Evolutionary conservation across 306 rosid genomes (phyloP), one percentile per base, ranked within the genome.

Genomic region (Macrotyloma uniflorum): DNA sequence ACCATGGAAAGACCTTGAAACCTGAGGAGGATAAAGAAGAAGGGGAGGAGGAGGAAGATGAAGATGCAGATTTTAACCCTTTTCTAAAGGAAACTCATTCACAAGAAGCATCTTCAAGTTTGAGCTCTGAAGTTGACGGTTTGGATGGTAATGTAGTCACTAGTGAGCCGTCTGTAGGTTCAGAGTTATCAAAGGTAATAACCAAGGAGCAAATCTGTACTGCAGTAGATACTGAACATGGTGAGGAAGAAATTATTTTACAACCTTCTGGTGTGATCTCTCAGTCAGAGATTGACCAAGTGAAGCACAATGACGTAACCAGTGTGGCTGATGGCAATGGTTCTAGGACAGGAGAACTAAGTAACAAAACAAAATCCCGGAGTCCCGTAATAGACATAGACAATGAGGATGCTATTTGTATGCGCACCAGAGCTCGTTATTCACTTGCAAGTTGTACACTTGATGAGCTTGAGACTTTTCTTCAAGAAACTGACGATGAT

Each of bases 401-500:
- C 76, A 87, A 72, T 53, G 91, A 85, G 70, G 97, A 87, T 85
- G 97, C 97, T 65, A 93, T 95, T 12, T 93, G 99, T 83, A 95
- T 83, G 76, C 96, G 98, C 36, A 95, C 99, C 6, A 88, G 98
- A 80, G 99, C 98, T 61, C 97, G 94, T 53, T 95, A 93, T 87
- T 95, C 98, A 2, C 93, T 95, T 64, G 93, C 91, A 66, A 87
- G 95, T 85, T 95, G 87, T 81, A 86, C 89, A 23, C 98, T 95
- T 73, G 98, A 95, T 80, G 99, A 95, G 82, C 97, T 93, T 2
- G 97, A 95, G 86, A 90, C 86, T 65, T 95, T 95, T 86, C 93
- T 95, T 87, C 99, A 95, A 88, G 99, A 90, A 86, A 89, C 91
- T 6, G 99, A 95, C 67, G 98, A 95, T 76, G 99, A 95, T 22